Base-by-base conservation (phyloP, 2,329 filamentous ascomycete genomes). In the Alternaria ventricosa region DNA sequence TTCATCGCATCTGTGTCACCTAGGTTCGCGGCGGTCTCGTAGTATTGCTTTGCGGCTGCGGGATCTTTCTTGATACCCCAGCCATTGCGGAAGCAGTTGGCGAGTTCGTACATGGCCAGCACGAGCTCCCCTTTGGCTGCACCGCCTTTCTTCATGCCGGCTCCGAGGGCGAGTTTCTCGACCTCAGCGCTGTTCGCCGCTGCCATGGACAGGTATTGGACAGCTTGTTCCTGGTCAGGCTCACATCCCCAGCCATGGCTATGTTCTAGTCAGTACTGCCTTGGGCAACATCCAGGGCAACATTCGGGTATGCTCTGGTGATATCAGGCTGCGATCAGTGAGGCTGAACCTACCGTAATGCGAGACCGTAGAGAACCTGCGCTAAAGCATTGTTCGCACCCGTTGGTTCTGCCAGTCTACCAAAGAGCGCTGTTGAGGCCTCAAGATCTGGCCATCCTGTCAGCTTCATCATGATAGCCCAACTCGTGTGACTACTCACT, bases 1-100 rank as follows among this genome's bases (percentile, higher is more conserved):
- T 97, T 97, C 94, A 98, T 97, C 61, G 94, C 96, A 83, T 99
- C 96, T 47, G 92, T 93, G 80, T 99, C 96, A 65, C 96, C 96
- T 70, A 99, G 83, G 79, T 99, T 98, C 64, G 96, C 96, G 27
- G 96, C 96, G 10, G 95, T 97, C 82, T 98, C 95, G 81, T 98
- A 99, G 81, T 98, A 99, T 86, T 97, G 85, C 72, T 86, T 85
- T 54, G 96, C 96, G 50, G 96, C 96, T 56, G 93, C 86, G 36
- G 94, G 87, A 79, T 99, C 96, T 77, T 92, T 92, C 66, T 88
- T 86, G 54, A 97, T 91, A 53, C 96, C 96, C 95, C 95, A 98
- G 58, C 94, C 96, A 79, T 98, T 89, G 65, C 96, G 90, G 84
- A 97, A 98, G 82, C 87, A 95, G 80, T 96, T 96, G 59, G 90